phyloP scores from a whole-genome alignment of 306 rosid genomes.

The Cucurbita pepo region DNA sequence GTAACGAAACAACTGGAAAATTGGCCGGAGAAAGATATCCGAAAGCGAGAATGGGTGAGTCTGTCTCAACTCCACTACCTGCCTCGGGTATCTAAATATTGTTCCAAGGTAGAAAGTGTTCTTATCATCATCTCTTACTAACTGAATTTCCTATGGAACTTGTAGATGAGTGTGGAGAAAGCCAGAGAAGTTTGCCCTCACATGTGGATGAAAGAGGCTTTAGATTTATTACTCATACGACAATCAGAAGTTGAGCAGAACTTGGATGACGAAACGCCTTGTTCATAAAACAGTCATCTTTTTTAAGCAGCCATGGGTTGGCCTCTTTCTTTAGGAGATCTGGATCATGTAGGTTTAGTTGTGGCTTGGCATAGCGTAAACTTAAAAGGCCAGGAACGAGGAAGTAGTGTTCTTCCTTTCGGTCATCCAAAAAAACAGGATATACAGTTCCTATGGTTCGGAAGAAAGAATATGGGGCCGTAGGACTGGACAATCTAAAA shows the following conservation, averaged over 20 bases:
- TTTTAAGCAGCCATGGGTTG: too few species aligned
- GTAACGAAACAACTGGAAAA: conserved; percentile 42
- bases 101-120: too few species aligned
- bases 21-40: conserved; percentile 65
- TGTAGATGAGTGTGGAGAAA: conserved; percentile 10
- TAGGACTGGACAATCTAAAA: too few species aligned
- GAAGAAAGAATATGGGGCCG: too few species aligned
- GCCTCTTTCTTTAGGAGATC: background rate
- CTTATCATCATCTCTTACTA: conserved; percentile 6
- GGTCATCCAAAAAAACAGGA: background rate
- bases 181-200: conserved; percentile 47
- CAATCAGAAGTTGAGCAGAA: conserved; percentile 5
- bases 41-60: conserved; percentile 78
- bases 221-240: conserved; percentile 37
- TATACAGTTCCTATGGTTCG: too few species aligned
- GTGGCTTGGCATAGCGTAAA: background rate
- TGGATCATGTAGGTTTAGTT: background rate
- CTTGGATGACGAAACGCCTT: background rate
- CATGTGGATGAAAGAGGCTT: conserved; percentile 85
- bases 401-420: background rate
- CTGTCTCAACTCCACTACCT: too few species aligned
- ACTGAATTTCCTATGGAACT: conserved; percentile 7
- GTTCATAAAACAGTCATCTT: background rate
- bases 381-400: background rate
- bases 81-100: too few species aligned